Evolutionary conservation across 2,329 filamentous ascomycete species (phyloP).

Genomic region (Orbilia quercus): DNA sequence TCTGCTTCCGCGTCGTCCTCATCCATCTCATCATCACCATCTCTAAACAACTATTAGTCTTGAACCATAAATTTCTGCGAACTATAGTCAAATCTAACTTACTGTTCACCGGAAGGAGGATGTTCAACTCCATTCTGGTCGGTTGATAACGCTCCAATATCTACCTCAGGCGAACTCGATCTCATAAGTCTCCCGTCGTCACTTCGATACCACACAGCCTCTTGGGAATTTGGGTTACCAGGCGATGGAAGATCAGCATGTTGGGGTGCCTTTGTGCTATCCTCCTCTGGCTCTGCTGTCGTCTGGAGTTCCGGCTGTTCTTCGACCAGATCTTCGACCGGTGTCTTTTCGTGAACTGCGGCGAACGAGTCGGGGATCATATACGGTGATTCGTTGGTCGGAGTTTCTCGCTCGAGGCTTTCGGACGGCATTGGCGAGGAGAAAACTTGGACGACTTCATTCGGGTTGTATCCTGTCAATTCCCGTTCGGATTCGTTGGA

Average conservation of each 20-base stretch:
- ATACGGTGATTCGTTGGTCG: not conserved
- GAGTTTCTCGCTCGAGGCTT: not conserved
- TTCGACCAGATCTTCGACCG: not conserved
- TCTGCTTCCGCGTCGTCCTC: slow-evolving; percentile 9
- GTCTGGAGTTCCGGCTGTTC: not conserved
- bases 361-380: slow-evolving; percentile 28
- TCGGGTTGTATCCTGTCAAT: not conserved
- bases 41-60: not conserved
- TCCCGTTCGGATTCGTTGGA: not conserved
- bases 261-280: not conserved
- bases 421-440: slow-evolving; percentile 27
- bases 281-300: not conserved
- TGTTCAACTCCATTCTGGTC: slow-evolving; percentile 10
- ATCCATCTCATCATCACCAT: slow-evolving; percentile 23
- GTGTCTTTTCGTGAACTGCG: slow-evolving; percentile 1
- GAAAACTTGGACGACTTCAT: slow-evolving; percentile 30
- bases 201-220: slow-evolving; percentile 36
- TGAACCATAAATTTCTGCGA: not conserved
- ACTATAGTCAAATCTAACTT: not conserved
- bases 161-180: slow-evolving; percentile 40
- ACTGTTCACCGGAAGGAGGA: slow-evolving; percentile 12
- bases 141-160: not conserved
- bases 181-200: slow-evolving; percentile 44
- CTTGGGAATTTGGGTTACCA: slow-evolving; percentile 35
- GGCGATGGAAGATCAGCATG: slow-evolving; percentile 21